phyloP scores from a whole-genome alignment of 2,329 filamentous ascomycete genomes.

The Daldinia eschscholtzii region DNA sequence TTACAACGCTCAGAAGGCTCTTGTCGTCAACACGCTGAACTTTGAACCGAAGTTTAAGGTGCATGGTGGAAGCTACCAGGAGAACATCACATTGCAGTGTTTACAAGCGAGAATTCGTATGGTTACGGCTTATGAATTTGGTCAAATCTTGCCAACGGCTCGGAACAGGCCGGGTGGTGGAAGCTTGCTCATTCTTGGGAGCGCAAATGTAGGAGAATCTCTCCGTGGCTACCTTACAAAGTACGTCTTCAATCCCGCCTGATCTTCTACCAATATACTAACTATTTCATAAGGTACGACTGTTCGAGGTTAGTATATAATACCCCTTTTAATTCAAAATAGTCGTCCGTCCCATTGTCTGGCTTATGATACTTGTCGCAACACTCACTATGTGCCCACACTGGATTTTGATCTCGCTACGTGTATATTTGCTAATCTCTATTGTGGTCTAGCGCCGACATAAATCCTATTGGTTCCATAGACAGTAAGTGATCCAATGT shows the following conservation, averaged over 20 bases:
- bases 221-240: constrained; percentile 59
- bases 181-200: constrained; percentile 74
- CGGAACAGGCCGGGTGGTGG: constrained; percentile 68
- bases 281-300: constrained; percentile 29
- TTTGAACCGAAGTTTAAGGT: constrained; percentile 70
- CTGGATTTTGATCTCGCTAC: neutral
- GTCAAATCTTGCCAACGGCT: constrained; percentile 71
- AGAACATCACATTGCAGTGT: constrained; percentile 76
- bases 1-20: constrained; percentile 69
- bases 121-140: constrained; percentile 74
- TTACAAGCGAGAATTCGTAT: constrained; percentile 74
- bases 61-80: constrained; percentile 70
- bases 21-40: constrained; percentile 69
- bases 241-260: constrained; percentile 4
- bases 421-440: constrained; percentile 1
- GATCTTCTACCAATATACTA: neutral
- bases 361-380: neutral
- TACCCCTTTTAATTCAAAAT: neutral
- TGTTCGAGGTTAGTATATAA: constrained; percentile 29
- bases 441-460: constrained; percentile 29
- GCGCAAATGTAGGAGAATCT: constrained; percentile 58
- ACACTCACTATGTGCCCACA: neutral
- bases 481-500: constrained; percentile 62
- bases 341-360: neutral
- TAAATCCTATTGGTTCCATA: constrained; percentile 72